These are phyloP conservation scores for Auricularia heimuer DNA, from an alignment of 768 basidiomycete genomes.

Conservation along the genomic window DNA sequence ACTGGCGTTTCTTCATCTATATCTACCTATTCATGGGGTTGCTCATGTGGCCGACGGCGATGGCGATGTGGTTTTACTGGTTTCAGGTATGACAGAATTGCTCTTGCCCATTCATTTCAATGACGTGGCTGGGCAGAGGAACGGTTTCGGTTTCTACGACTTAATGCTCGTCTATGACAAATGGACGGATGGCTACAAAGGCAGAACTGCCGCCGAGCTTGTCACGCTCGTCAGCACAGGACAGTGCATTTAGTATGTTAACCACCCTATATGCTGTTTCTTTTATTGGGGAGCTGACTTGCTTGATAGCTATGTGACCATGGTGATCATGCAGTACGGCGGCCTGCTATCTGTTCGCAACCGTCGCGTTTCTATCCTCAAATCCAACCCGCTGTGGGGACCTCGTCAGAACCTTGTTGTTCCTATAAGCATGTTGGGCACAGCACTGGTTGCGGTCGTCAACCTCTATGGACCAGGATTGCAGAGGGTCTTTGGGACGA, in stretches of 20 bases:
- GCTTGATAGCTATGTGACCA: constrained; percentile 31
- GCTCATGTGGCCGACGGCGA: constrained; percentile 38
- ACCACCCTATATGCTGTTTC: background rate
- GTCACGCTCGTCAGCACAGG: constrained; percentile 28
- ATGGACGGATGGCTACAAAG: constrained; percentile 29
- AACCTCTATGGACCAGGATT: constrained; percentile 37
- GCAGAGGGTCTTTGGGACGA: constrained; percentile 33
- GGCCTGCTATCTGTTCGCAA: constrained; percentile 34
- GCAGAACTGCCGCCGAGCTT: constrained; percentile 22
- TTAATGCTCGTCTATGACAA: constrained; percentile 33
- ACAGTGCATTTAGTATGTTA: constrained; percentile 36
- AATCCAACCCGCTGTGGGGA: constrained; percentile 38
- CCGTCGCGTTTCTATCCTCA: constrained; percentile 33
- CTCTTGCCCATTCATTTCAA: background rate
- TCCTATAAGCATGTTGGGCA: constrained; percentile 28
- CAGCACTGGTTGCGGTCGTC: constrained; percentile 32
- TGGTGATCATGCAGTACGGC: constrained; percentile 39
- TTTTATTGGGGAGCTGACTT: background rate
- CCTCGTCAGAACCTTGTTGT: constrained; percentile 34
- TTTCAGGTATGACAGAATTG: constrained; percentile 21
- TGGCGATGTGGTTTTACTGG: constrained; percentile 28
- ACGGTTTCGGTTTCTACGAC: constrained; percentile 25
- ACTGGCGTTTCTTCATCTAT: constrained; percentile 26
- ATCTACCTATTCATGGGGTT: constrained; percentile 30
- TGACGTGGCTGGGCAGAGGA: background rate